Base-by-base conservation (phyloP, 116 monocot genomes). In the Dioscorea cayenensis region DNA sequence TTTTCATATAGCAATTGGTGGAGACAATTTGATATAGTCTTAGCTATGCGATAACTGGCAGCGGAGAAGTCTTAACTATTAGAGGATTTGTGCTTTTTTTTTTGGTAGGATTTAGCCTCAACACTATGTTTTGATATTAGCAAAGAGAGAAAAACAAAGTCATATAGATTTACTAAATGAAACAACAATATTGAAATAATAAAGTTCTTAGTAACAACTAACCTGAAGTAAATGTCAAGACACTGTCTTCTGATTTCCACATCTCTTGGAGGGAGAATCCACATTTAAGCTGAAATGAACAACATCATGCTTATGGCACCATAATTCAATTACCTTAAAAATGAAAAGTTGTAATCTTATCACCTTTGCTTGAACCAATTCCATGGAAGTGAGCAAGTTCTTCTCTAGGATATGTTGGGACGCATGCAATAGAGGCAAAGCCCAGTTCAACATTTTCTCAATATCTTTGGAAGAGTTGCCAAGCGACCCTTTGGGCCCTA, bases 231-330 rank as follows among this genome's bases (percentile, higher is more conserved):
- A 37, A 22, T 67, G 71, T 59, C 63, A 64, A 66, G 18, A 28
- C 75, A 36, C 36, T 59, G 68, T 81, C 73, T 64, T 80, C 82
- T 76, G 66, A 58, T n/a, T 76, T 80, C 84, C 87, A 88, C 18
- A 88, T 82, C 48, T 88, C 86, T 74, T 60, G 65, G 43, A 84
- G 73, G 49, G 50, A 18, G 72, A 80, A 58, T 23, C 88, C 88
- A 79, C 62, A 60, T 63, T 82, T 81, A 62, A 94, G 81, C 94
- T 94, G 86, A 61, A 84, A 80, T 63, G 82, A 78, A 76, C 37
- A 77, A 68, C 65, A 94, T 19, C 43, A 81, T 66, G 71, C 66
- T 75, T 29, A 70, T 83, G 71, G 67, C 3, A 29, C 29, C 3
- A 3, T 1, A 29, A 17, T 2, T 63, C 17, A 70, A 9, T n/a